These are phyloP conservation scores for Vitis rotundifolia DNA, from an alignment of 164 flowering plant genomes.

Conservation along the genomic window DNA sequence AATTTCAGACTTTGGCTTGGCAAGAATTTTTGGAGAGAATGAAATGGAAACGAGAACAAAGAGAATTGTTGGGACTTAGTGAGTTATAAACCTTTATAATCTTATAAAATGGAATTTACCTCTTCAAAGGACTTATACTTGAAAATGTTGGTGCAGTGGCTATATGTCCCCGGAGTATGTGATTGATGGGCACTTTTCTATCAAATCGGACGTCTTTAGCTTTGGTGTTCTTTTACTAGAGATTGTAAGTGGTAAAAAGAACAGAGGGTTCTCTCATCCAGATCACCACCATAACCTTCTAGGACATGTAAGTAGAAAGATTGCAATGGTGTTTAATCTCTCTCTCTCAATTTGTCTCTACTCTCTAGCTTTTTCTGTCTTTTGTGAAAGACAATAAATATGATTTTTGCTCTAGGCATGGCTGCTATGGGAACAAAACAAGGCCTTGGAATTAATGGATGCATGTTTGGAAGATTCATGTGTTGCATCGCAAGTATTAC, in stretches of 20 bases:
- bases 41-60: conserved; percentile 29
- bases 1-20: conserved; percentile 45
- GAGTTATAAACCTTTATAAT: conserved; percentile 9
- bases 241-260: too few relatives aligned
- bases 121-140: not conserved
- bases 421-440: conserved; percentile 16
- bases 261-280: too few relatives aligned
- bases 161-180: conserved; percentile 47
- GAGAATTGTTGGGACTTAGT: conserved; percentile 42
- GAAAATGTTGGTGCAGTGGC: conserved; percentile 21
- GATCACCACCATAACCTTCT: too few relatives aligned
- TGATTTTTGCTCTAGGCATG: conserved; percentile 30
- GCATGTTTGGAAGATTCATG: conserved; percentile 4
- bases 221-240: too few relatives aligned
- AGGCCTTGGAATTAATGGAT: conserved; percentile 20
- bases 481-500: conserved; percentile 7
- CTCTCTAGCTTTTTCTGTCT: too few relatives aligned
- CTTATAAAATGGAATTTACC: not conserved
- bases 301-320: too few relatives aligned
- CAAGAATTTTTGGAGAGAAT: conserved; percentile 32
- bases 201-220: conserved; percentile 33
- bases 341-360: too few relatives aligned
- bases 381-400: too few relatives aligned
- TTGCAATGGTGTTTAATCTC: too few relatives aligned
- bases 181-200: conserved; percentile 24